Evolutionary conservation across 768 basidiomycete species (phyloP).

Genomic region (Mrakia hoshinonis): DNA sequence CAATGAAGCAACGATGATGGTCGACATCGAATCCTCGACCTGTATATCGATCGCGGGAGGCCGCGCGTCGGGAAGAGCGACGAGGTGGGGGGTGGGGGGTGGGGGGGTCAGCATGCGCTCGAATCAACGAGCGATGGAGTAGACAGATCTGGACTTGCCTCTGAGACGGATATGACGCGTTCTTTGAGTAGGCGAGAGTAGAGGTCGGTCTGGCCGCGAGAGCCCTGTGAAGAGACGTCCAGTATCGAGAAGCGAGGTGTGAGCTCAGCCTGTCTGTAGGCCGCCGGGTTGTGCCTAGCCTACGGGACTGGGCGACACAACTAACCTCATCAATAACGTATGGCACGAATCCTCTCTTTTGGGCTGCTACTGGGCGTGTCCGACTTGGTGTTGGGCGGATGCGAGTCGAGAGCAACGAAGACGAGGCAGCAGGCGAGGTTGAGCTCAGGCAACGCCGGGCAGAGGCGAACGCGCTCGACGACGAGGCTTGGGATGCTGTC

Average conservation of each 20-base stretch:
- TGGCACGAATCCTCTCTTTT: background rate
- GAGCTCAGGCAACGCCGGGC: too few relatives aligned
- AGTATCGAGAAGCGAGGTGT: background rate
- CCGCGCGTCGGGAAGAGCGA: background rate
- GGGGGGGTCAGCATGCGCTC: background rate
- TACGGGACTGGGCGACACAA: too few relatives aligned
- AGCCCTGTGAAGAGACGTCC: background rate
- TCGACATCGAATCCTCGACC: constrained; percentile 85
- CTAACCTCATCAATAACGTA: background rate
- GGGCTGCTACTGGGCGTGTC: background rate
- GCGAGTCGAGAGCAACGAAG: too few relatives aligned
- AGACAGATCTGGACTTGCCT: constrained; percentile 50
- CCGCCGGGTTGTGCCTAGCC: too few relatives aligned
- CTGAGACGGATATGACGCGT: constrained; percentile 90
- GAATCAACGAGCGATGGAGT: background rate
- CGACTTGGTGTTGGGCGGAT: too few relatives aligned
- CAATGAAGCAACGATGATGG: constrained; percentile 79
- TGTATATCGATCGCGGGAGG: constrained; percentile 37
- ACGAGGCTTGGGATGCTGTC: too few relatives aligned
- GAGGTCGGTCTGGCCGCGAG: constrained; percentile 56
- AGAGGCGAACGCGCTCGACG: too few relatives aligned
- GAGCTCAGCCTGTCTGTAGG: background rate
- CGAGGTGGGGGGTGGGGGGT: constrained; percentile 4
- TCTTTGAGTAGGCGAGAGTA: constrained; percentile 88
- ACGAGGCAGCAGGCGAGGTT: too few relatives aligned